Percentiles rank a stretch among this genome's conserved stretches.
phyloP scores from a whole-genome alignment of 164 flowering plant genomes.

The Vitis cinerea region DNA sequence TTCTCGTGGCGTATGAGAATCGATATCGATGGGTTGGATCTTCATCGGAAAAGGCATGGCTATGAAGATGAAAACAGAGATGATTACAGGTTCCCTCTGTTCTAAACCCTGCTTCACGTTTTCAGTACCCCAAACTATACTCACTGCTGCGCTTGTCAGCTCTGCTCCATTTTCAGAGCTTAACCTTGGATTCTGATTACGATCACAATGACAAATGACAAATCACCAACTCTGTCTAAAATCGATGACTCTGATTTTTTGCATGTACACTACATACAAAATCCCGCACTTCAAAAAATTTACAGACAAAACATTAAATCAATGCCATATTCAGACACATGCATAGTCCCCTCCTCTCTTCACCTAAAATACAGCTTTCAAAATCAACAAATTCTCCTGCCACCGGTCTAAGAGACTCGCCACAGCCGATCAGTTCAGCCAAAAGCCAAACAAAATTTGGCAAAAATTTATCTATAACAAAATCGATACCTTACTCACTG shows the following conservation, averaged over 20 bases:
- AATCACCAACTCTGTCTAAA: neutral
- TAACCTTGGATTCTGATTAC: neutral
- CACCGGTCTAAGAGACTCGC: neutral
- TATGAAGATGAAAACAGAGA: neutral
- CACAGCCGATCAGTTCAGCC: no score
- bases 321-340: conserved; percentile 2
- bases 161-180: conserved; percentile 25
- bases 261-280: neutral
- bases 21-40: conserved; percentile 77
- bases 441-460: conserved; percentile 8
- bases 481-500: conserved; percentile 12
- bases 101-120: neutral
- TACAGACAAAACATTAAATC: neutral
- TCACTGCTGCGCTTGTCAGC: conserved; percentile 10
- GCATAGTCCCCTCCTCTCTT: neutral
- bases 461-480: neutral
- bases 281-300: neutral
- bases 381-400: neutral
- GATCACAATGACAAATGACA: neutral
- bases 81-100: neutral
- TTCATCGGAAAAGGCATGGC: conserved; percentile 69
- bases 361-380: neutral
- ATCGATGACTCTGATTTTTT: conserved; percentile 1
- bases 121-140: conserved; percentile 4
- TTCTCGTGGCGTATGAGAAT: conserved; percentile 20